Evolutionary conservation across 148 eudicot species (phyloP).

Genomic region (Cornus florida): DNA sequence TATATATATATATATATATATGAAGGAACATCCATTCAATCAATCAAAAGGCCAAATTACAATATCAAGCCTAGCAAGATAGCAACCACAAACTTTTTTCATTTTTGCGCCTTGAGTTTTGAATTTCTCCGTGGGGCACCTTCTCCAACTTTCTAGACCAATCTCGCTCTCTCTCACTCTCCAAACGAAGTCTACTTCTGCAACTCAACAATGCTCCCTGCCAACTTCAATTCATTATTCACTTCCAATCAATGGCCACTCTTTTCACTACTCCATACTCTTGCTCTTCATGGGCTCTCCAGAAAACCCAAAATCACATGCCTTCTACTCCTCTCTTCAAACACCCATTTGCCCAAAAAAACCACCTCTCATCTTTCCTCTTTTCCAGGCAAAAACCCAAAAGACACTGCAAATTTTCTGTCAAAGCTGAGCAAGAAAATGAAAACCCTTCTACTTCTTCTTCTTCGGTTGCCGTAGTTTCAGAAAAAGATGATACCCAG

Average conservation of each 20-base stretch:
- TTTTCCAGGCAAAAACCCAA: too few species aligned
- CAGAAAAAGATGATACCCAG: slow-evolving; percentile 37
- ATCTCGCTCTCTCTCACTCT: slow-evolving; percentile 6
- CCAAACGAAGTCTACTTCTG: slow-evolving; percentile 3
- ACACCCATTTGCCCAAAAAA: too few species aligned
- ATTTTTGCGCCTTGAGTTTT: too few species aligned
- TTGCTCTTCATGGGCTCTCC: too few species aligned
- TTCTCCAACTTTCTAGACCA: slow-evolving; percentile 18
- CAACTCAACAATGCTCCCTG: neutral
- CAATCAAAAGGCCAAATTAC: neutral
- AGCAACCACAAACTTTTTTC: slow-evolving; percentile 5
- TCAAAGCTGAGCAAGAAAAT: too few species aligned
- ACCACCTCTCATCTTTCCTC: too few species aligned
- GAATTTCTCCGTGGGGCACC: neutral
- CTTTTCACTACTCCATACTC: neutral
- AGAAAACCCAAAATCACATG: too few species aligned
- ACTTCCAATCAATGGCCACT: slow-evolving; percentile 8
- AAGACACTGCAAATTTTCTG: too few species aligned
- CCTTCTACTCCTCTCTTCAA: too few species aligned
- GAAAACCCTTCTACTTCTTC: slow-evolving; percentile 8
- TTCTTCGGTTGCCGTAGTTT: slow-evolving; percentile 32
- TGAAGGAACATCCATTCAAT: too few species aligned
- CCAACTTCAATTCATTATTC: neutral
- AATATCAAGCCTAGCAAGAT: neutral
- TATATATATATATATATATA: too few species aligned